Percentiles rank a stretch among this genome's conserved stretches.
Conservation (phyloP, 1,284 basidiomycete species). For the Quambalaria eucalypti region DNA sequence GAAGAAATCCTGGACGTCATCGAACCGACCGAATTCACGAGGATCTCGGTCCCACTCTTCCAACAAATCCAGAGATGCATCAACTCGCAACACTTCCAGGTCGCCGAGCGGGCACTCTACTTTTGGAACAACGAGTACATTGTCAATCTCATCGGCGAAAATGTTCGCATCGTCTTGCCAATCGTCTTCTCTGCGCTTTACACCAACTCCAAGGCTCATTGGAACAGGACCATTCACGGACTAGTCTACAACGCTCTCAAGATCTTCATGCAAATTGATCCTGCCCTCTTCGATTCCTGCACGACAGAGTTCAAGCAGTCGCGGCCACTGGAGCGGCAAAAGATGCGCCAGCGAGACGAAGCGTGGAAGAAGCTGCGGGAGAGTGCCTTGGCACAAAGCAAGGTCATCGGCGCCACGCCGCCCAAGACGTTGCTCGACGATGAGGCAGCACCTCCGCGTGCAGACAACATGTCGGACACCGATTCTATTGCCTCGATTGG, state of each 20-base stretch:
- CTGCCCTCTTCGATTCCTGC: constrained; percentile 84
- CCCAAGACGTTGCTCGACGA: constrained; percentile 32
- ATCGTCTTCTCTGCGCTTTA: constrained; percentile 98
- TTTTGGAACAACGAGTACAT: constrained; percentile 86
- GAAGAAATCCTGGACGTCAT: constrained; percentile 99
- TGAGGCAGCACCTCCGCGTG: constrained; percentile 20
- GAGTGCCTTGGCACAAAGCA: constrained; percentile 36
- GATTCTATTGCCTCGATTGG: constrained; percentile 22
- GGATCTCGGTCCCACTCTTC: constrained; percentile 89
- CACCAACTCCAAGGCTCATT: constrained; percentile 91
- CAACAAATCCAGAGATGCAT: constrained; percentile 91
- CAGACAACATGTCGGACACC: constrained; percentile 22
- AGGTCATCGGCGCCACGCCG: constrained; percentile 23
- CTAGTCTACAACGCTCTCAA: constrained; percentile 99
- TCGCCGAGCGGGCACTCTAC: constrained; percentile 48
- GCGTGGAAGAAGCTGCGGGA: constrained; percentile 38
- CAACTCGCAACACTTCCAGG: constrained; percentile 98
- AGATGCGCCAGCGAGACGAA: constrained; percentile 30
- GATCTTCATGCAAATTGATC: constrained; percentile 98
- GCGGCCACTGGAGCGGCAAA: constrained; percentile 50
- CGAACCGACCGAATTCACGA: constrained; percentile 90
- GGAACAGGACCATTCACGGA: constrained; percentile 97
- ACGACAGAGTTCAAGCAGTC: constrained; percentile 88
- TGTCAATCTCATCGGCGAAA: constrained; percentile 97
- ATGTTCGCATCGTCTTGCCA: constrained; percentile 77